These are phyloP conservation scores for Alnus glutinosa DNA, from an alignment of 306 rosid genomes.

Conservation along the genomic window DNA sequence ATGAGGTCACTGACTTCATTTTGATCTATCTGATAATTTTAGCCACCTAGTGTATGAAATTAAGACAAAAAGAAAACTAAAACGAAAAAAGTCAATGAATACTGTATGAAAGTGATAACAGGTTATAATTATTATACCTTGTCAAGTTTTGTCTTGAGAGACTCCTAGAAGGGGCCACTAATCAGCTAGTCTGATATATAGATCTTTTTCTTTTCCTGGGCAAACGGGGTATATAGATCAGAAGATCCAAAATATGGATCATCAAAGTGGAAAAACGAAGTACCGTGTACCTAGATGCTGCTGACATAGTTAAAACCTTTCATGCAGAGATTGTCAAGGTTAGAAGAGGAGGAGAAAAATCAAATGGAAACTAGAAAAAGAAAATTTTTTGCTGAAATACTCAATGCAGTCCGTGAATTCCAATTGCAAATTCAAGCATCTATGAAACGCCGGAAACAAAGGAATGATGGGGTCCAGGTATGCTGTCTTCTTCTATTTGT, in stretches of 20 bases:
- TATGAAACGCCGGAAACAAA: constrained; percentile 85
- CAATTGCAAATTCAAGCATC: constrained; percentile 94
- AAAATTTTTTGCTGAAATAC: constrained; percentile 83
- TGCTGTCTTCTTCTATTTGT: constrained; percentile 24
- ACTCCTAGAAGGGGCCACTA: not conserved
- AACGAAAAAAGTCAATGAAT: not conserved
- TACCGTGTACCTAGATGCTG: constrained; percentile 20
- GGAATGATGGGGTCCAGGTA: constrained; percentile 89
- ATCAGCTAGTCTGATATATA: not conserved
- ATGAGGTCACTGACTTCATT: not conserved
- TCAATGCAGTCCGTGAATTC: constrained; percentile 91
- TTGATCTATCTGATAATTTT: not conserved
- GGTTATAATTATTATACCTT: not conserved
- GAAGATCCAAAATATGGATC: not conserved
- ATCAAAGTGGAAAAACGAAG: constrained; percentile 9
- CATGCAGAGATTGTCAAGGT: constrained; percentile 88
- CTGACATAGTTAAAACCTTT: constrained; percentile 33
- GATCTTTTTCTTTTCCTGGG: too few relatives aligned
- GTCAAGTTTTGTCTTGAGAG: not conserved
- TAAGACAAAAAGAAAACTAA: not conserved
- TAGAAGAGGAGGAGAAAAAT: constrained; percentile 88
- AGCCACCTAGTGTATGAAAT: not conserved
- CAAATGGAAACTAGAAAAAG: constrained; percentile 85
- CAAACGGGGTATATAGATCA: not conserved
- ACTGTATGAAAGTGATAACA: not conserved